Evolutionary conservation across 352 stramenopile genomes (phyloP).

Genomic region (Globisporangium parvum): DNA sequence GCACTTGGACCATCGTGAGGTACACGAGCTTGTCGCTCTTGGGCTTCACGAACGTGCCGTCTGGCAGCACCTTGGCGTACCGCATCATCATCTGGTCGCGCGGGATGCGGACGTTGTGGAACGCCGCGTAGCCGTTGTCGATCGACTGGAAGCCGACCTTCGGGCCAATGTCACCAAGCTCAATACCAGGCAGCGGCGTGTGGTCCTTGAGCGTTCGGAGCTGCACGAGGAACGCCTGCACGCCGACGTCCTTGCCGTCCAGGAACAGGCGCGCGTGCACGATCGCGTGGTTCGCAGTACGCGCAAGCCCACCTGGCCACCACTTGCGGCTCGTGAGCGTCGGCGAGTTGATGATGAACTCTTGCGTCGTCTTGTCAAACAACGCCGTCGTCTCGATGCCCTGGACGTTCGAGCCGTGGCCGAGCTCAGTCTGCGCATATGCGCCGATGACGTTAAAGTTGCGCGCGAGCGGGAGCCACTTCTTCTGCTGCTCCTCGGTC

Average conservation of each 20-base stretch:
- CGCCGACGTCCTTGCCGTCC: constrained; percentile 59
- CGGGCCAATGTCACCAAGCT: constrained; percentile 88
- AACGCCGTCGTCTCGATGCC: constrained; percentile 90
- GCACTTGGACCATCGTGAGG: constrained; percentile 82
- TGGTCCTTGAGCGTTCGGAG: constrained; percentile 79
- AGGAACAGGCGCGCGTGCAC: constrained; percentile 84
- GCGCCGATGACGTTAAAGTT: constrained; percentile 54
- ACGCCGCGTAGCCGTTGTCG: constrained; percentile 89
- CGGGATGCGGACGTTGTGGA: constrained; percentile 87
- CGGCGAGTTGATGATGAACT: constrained; percentile 92
- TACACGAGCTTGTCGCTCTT: constrained; percentile 70
- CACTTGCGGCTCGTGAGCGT: constrained; percentile 94
- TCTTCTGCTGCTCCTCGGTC: constrained; percentile 43
- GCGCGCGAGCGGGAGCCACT: constrained; percentile 60
- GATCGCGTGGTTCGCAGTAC: constrained; percentile 88
- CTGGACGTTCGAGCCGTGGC: constrained; percentile 93
- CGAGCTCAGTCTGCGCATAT: constrained; percentile 95
- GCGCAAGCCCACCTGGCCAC: constrained; percentile 88
- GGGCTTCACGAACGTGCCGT: constrained; percentile 57
- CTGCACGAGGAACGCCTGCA: constrained; percentile 94
- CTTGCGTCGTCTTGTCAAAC: constrained; percentile 35
- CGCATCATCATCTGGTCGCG: constrained; percentile 55
- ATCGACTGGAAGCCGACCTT: constrained; percentile 91
- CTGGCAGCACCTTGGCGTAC: constrained; percentile 36
- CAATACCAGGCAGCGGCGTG: constrained; percentile 79